Evolutionary conservation across 352 stramenopile genomes (phyloP).

Genomic region (Blastocystis hominis): DNA sequence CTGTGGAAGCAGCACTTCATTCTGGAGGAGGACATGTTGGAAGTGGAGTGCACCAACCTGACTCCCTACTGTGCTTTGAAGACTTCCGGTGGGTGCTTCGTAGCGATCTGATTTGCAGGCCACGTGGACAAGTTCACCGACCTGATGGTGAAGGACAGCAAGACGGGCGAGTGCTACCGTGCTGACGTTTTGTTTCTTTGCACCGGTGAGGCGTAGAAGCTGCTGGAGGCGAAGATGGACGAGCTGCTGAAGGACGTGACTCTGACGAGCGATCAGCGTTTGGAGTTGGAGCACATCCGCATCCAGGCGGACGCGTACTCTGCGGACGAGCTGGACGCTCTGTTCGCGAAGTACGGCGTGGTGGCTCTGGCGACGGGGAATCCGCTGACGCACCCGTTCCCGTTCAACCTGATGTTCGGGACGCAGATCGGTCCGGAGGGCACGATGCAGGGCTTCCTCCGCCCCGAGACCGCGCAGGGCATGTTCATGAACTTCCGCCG

Average conservation of each 20-base stretch:
- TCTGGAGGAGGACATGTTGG: constrained; percentile 90
- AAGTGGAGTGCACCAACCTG: constrained; percentile 96
- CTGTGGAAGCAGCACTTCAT: constrained; percentile 96
- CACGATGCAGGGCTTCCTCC: constrained; percentile 86
- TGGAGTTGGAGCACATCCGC: constrained; percentile 73
- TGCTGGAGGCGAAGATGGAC: constrained; percentile 66
- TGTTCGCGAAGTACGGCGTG: constrained; percentile 84
- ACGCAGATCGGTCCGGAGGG: constrained; percentile 95
- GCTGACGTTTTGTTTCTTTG: constrained; percentile 62
- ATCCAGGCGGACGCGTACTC: constrained; percentile 91
- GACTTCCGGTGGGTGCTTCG: constrained; percentile 69
- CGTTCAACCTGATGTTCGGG: constrained; percentile 99
- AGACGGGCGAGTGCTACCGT: constrained; percentile 90
- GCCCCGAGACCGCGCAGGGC: constrained; percentile 92
- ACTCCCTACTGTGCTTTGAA: constrained; percentile 92
- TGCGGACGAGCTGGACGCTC: constrained; percentile 84
- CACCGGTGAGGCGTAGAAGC: background rate
- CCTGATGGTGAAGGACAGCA: constrained; percentile 95
- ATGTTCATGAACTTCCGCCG: constrained; percentile 98
- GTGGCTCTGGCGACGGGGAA: constrained; percentile 79
- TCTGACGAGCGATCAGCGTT: constrained; percentile 75
- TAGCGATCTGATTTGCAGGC: constrained; percentile 63
- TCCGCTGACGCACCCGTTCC: constrained; percentile 84
- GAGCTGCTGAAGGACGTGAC: constrained; percentile 95
- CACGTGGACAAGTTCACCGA: constrained; percentile 98